Evolutionary conservation across 306 rosid genomes (phyloP).

Genomic region (Leucaena leucocephala): DNA sequence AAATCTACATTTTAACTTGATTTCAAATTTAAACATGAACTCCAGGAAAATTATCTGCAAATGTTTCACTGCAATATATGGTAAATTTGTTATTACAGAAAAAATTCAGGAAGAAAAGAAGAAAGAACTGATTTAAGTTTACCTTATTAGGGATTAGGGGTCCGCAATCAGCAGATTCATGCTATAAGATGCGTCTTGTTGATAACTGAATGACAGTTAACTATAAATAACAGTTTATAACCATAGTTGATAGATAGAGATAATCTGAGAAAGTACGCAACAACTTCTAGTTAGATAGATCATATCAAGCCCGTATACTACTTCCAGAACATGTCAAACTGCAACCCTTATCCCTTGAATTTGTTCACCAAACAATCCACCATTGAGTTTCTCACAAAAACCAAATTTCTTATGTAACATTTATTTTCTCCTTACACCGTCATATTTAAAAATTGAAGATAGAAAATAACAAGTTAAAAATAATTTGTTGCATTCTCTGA

Average conservation of each 20-base stretch:
- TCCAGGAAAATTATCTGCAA: not conserved
- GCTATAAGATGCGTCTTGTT: not conserved
- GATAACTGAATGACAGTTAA: conserved; percentile 14
- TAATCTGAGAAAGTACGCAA: not conserved
- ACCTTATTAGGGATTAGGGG: conserved; percentile 13
- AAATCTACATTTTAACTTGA: not conserved
- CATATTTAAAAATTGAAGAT: not conserved
- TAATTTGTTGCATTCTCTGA: not conserved
- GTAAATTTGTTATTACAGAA: not conserved
- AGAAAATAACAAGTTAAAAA: not conserved
- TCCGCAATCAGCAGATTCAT: conserved; percentile 5
- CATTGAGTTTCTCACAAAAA: not conserved
- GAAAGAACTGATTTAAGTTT: not conserved
- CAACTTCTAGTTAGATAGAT: not conserved
- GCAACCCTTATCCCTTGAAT: not conserved
- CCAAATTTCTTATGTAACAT: not conserved
- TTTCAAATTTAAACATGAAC: not conserved
- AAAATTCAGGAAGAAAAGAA: not conserved
- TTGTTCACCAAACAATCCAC: not conserved
- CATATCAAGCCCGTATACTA: not conserved
- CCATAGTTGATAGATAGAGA: not conserved
- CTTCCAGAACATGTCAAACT: not conserved
- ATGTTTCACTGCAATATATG: not conserved
- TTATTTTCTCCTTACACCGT: not conserved
- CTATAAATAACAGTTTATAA: not conserved